These are phyloP conservation scores for Pichia sp. DNA, from an alignment of 1,139 yeast genomes.

Conservation along the genomic window DNA sequence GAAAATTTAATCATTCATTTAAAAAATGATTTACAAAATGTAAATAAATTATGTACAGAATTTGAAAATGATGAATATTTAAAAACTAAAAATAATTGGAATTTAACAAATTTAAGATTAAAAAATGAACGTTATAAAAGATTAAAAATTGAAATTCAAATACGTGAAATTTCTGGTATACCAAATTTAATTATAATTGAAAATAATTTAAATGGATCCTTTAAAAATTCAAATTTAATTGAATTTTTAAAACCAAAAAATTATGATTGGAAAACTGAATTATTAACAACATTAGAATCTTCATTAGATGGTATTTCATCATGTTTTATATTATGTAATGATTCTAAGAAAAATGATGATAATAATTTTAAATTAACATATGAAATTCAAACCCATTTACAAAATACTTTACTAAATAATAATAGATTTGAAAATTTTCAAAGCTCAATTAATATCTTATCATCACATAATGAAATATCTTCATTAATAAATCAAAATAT, in stretches of 20 bases:
- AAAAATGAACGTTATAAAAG: constrained; percentile 10
- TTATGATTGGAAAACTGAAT: constrained; percentile 11
- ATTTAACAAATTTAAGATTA: neutral
- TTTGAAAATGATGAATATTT: constrained; percentile 9
- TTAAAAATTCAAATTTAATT: neutral
- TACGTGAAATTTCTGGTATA: constrained; percentile 13
- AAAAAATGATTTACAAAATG: constrained; percentile 4
- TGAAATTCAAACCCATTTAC: neutral
- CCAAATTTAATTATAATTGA: constrained; percentile 5
- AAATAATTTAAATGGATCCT: neutral
- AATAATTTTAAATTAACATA: neutral
- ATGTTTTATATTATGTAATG: neutral
- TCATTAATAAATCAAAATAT: neutral
- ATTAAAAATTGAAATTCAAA: constrained; percentile 14
- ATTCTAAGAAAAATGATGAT: neutral
- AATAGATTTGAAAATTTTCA: constrained; percentile 5
- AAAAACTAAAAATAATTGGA: constrained; percentile 2
- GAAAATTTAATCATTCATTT: constrained; percentile 5
- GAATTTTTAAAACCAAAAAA: constrained; percentile 6
- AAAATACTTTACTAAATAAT: neutral
- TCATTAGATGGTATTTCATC: constrained; percentile 11
- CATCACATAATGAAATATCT: neutral
- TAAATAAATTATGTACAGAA: constrained; percentile 5
- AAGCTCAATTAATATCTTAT: neutral
- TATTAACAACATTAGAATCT: constrained; percentile 6